Conservation (phyloP, 177 flowering plant genomes). For the Vitis hybrid region DNA sequence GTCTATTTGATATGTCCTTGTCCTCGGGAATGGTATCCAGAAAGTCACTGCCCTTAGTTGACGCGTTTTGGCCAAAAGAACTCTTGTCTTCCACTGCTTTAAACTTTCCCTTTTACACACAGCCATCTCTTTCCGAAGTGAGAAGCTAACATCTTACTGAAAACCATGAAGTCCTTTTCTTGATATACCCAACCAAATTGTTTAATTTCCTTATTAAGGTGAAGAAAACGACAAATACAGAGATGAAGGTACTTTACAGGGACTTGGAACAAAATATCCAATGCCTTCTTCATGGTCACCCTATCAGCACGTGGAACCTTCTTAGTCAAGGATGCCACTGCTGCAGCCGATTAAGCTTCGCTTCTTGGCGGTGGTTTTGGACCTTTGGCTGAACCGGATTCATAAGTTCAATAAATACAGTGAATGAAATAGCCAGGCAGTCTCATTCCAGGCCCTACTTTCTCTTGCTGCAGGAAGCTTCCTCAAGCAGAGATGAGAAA, state of each 20-base stretch:
- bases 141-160: slow-evolving; percentile 48
- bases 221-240: slow-evolving; percentile 36
- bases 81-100: slow-evolving; percentile 13
- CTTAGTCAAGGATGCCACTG: too few species aligned
- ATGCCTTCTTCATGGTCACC: slow-evolving; percentile 6
- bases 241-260: slow-evolving; percentile 49
- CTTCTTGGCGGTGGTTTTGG: too few species aligned
- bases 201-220: slow-evolving; percentile 20
- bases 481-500: too few species aligned
- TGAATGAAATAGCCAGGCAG: too few species aligned
- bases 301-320: too few species aligned
- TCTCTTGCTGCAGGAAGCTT: too few species aligned
- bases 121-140: slow-evolving; percentile 79
- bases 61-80: slow-evolving; percentile 4
- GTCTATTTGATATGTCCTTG: slow-evolving; percentile 28
- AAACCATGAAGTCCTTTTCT: slow-evolving; percentile 54
- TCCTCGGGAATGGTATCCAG: slow-evolving; percentile 84
- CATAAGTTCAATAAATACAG: too few species aligned
- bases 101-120: slow-evolving; percentile 38
- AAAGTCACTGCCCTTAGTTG: slow-evolving; percentile 21
- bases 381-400: too few species aligned
- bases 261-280: slow-evolving; percentile 52
- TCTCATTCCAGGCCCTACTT: too few species aligned
- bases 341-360: too few species aligned
- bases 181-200: slow-evolving; percentile 42